Conservation (phyloP, 768 basidiomycete genomes). For the Pleurotus sapidus region DNA sequence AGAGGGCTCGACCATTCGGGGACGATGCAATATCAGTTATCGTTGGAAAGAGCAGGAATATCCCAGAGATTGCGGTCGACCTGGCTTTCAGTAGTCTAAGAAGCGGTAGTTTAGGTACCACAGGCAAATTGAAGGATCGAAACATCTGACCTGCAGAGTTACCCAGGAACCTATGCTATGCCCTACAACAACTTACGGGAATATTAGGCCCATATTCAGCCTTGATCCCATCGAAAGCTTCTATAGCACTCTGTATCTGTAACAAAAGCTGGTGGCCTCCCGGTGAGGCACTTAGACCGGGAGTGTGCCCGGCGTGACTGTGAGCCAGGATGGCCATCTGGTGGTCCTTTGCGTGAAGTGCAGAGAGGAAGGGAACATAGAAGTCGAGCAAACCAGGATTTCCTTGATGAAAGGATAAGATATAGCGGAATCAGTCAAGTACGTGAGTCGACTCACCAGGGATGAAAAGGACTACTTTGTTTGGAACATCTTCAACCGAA, state of each 20-base stretch:
- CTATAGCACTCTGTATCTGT: slow-evolving; percentile 55
- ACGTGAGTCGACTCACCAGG: slow-evolving; percentile 31
- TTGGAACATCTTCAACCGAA: slow-evolving; percentile 23
- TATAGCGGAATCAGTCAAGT: slow-evolving; percentile 1
- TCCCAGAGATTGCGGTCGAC: slow-evolving; percentile 30
- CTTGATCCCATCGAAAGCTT: slow-evolving; percentile 46
- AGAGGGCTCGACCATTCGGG: slow-evolving; percentile 59
- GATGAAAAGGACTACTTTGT: slow-evolving; percentile 43
- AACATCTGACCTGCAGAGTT: slow-evolving; percentile 44
- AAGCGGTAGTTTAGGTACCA: background rate
- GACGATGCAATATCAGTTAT: slow-evolving; percentile 59
- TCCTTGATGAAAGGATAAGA: slow-evolving; percentile 23
- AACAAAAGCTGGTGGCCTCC: slow-evolving; percentile 33
- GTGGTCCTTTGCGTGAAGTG: slow-evolving; percentile 36
- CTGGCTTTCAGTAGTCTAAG: slow-evolving; percentile 52
- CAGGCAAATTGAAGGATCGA: background rate
- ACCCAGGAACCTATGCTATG: slow-evolving; percentile 81
- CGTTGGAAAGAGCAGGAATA: slow-evolving; percentile 71
- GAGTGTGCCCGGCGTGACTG: slow-evolving; percentile 65
- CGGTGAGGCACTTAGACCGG: slow-evolving; percentile 26
- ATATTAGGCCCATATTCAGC: slow-evolving; percentile 26
- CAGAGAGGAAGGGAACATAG: slow-evolving; percentile 62
- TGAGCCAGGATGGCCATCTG: slow-evolving; percentile 55
- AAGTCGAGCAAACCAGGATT: slow-evolving; percentile 64
- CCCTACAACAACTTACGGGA: slow-evolving; percentile 48